Evolutionary conservation across 2,329 filamentous ascomycete genomes (phyloP), one percentile per base, ranked within the genome.

Genomic region (Botrytis cinerea): DNA sequence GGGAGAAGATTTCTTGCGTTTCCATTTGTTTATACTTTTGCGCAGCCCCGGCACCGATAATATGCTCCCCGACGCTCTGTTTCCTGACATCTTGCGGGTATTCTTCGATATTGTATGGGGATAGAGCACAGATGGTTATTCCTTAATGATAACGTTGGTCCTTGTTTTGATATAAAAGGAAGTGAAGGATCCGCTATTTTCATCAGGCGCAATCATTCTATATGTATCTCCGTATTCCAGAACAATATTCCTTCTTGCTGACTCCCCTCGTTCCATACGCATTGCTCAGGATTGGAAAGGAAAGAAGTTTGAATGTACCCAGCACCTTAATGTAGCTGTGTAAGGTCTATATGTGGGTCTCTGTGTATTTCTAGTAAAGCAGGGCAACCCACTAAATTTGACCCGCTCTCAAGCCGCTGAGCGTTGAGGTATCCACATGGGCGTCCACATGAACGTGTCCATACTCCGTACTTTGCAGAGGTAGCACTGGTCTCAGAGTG

Each of bases 41-140:
- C 2, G 62, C 43, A 48, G 28, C 48, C 6, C 28, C 43, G 20
- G 62, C 20, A 46, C 28, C 48, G 62, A 22, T 20, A 48, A 8
- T 10, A 10, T 68, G 35, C 12, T 28, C 38, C 48, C 38, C 66
- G n/a, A 43, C 6, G 35, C 20, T 28, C 51, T 20, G 10, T 57
- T 43, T 43, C 3, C 0, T 32, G 38, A 57, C 25, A 16, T 40
- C 38, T 22, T 69, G 66, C 48, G 38, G 66, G 48, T 57, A 69
- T 69, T 32, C 66, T 57, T 43, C 48, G n/a, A 32, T 32, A 43
- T 57, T 43, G 12, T 57, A 57, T 57, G 66, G 35, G 12, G 48
- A 69, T 69, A 18, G 35, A 32, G 38, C 48, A 69, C 25, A 68
- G 66, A 69, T 69, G n/a, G 18, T 16, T 38, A 18, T 69, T 22